Conservation (phyloP, 805 yeast species). For the Candida easanensis region DNA sequence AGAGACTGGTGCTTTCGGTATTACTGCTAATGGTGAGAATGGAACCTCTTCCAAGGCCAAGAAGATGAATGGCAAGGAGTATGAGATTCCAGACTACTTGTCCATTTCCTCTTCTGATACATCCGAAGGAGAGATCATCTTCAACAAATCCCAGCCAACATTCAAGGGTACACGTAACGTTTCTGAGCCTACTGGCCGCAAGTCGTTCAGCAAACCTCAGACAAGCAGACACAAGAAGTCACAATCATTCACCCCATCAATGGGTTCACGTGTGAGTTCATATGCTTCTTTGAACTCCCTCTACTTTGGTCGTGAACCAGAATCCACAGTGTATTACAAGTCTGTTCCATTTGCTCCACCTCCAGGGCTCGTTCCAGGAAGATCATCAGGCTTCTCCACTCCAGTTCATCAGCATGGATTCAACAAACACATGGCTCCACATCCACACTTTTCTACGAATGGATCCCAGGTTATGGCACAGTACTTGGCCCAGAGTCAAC, state of each 20-base stretch:
- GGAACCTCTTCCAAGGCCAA: not conserved
- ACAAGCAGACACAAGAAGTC: constrained; percentile 4
- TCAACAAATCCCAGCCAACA: constrained; percentile 7
- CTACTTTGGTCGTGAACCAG: constrained; percentile 13
- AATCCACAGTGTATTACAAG: constrained; percentile 8
- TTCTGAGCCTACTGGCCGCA: constrained; percentile 1
- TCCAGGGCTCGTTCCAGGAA: constrained; percentile 10
- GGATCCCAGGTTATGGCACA: constrained; percentile 80
- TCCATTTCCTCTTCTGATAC: constrained; percentile 11
- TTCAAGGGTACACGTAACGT: constrained; percentile 4
- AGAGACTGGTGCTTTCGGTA: constrained; percentile 21
- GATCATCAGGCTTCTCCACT: constrained; percentile 3
- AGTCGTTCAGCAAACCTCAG: not conserved
- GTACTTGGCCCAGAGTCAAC: constrained; percentile 70
- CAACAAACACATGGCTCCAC: constrained; percentile 1
- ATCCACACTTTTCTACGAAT: constrained; percentile 28
- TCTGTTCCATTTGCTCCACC: constrained; percentile 19
- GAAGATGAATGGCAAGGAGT: constrained; percentile 2
- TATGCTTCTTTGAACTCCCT: constrained; percentile 19
- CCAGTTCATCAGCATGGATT: not conserved
- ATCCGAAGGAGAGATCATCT: constrained; percentile 12
- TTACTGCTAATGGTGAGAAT: constrained; percentile 8
- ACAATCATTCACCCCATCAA: constrained; percentile 6
- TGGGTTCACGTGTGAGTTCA: constrained; percentile 17
- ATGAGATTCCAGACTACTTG: constrained; percentile 7